These are phyloP conservation scores for Lachancea dasiensis DNA, from an alignment of 805 yeast species.

Conservation along the genomic window DNA sequence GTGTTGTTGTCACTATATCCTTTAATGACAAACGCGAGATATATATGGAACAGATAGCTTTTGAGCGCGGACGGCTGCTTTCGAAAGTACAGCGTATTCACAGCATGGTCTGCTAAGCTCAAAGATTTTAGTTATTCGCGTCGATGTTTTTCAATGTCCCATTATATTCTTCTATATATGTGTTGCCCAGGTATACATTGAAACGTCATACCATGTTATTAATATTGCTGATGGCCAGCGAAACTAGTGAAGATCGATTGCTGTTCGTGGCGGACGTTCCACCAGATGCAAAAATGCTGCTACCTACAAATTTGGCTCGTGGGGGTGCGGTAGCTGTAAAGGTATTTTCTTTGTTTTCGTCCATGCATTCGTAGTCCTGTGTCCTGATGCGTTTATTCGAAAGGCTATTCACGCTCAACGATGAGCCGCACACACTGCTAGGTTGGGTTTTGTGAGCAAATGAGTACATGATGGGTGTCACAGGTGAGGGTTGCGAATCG, in stretches of 20 bases:
- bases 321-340: conserved; percentile 25
- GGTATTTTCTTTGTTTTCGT: conserved; percentile 24
- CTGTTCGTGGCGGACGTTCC: conserved; percentile 22
- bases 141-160: too few species aligned
- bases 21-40: not conserved
- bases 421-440: conserved; percentile 25
- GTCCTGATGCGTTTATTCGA: conserved; percentile 13
- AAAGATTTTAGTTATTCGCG: too few species aligned
- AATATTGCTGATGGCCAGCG: conserved; percentile 16
- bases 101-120: too few species aligned
- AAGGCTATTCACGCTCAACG: conserved; percentile 26
- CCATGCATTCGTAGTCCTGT: conserved; percentile 10
- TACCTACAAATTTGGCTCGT: conserved; percentile 25
- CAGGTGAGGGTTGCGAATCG: conserved; percentile 26
- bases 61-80: not conserved
- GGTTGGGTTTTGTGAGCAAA: conserved; percentile 24
- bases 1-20: not conserved
- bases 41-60: not conserved
- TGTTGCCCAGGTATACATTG: not conserved
- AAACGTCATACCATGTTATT: conserved; percentile 7
- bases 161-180: not conserved
- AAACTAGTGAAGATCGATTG: conserved; percentile 22
- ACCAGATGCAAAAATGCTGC: conserved; percentile 27
- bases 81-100: too few species aligned
- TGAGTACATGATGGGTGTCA: conserved; percentile 30